Base-by-base conservation (phyloP, 176 grass and related monocot species). In the Phoenix dactylifera region DNA sequence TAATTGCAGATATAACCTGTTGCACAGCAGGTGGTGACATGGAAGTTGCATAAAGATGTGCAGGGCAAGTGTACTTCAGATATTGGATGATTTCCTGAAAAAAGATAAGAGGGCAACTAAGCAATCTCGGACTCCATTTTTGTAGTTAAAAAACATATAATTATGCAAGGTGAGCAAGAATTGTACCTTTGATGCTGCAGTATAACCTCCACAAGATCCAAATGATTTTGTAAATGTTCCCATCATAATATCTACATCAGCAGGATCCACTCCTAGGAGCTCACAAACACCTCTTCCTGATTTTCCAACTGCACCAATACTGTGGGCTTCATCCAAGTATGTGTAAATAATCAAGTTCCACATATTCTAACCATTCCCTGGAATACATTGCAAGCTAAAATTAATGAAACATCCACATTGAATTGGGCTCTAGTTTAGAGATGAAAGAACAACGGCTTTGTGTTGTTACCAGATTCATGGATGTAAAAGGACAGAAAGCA, bases 141-240 rank as follows among this genome's bases (percentile, higher is more conserved):
- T 32, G 30, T 7, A 32, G 30, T 4, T 32, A 32, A 32, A 32
- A 32, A 32, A 32, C 0, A 32, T 32, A 32, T 7, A 32, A 32
- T 32, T 28, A 32, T 32, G 5, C 30, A 32, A 32, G 7, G 44
- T 60, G 19, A 52, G 66, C 58, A 12, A 58, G 26, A 39, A 58
- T 76, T 60, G 23, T 69, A 95, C 91, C 64, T 90, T 82, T 74
- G 91, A 90, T 72, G 91, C 86, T 68, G 91, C 80, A 74, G 85
- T 87, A 51, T 96, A 96, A 26, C 91, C 91, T 71, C 91, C 86
- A 1, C 91, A 90, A 4, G 86, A 96, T 52, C 91, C 86, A 68
- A 96, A 96, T 66, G 86, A 90, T 67, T 96, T 96, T 16, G 91
- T 96, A 81, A 96, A 96, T 68, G 91, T 90, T 62, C 91, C 83